phyloP scores from a whole-genome alignment of 139 green algal species.

The Chlorella vulgaris region DNA sequence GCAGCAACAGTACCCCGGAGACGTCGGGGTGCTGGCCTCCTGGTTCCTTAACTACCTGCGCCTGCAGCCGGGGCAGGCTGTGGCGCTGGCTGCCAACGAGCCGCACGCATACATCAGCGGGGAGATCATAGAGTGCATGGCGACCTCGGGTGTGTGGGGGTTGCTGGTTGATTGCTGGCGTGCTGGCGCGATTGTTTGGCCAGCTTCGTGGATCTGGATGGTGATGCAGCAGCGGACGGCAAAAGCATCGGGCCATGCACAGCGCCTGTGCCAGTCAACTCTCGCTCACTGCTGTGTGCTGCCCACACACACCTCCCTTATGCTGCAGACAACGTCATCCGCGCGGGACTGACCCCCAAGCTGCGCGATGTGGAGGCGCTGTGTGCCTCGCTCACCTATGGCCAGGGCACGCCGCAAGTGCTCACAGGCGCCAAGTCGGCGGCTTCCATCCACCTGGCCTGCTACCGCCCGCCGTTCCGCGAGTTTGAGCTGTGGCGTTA shows the following conservation, averaged over 20 bases:
- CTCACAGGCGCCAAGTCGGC: background rate
- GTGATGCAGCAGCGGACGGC: no score
- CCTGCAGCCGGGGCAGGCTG: constrained; percentile 63
- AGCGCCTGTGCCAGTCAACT: no score
- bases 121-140: constrained; percentile 79
- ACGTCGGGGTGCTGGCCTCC: constrained; percentile 90
- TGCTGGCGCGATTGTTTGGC: background rate
- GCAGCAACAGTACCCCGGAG: constrained; percentile 90
- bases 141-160: constrained; percentile 14
- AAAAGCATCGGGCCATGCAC: no score
- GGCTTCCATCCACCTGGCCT: background rate
- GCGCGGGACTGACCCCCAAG: constrained; percentile 97
- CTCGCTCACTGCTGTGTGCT: no score
- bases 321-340: constrained; percentile 98
- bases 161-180: background rate
- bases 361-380: constrained; percentile 86
- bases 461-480: constrained; percentile 48
- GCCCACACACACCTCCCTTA: no score
- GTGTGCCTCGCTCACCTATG: constrained; percentile 92
- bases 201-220: no score
- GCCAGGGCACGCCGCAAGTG: constrained; percentile 48
- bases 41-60: constrained; percentile 94
- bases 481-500: constrained; percentile 97
- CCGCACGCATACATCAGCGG: constrained; percentile 96
- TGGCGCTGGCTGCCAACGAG: constrained; percentile 95